These are phyloP conservation scores for Aspergillus eucalypticola DNA, from an alignment of 2,329 filamentous ascomycete genomes.

Conservation along the genomic window DNA sequence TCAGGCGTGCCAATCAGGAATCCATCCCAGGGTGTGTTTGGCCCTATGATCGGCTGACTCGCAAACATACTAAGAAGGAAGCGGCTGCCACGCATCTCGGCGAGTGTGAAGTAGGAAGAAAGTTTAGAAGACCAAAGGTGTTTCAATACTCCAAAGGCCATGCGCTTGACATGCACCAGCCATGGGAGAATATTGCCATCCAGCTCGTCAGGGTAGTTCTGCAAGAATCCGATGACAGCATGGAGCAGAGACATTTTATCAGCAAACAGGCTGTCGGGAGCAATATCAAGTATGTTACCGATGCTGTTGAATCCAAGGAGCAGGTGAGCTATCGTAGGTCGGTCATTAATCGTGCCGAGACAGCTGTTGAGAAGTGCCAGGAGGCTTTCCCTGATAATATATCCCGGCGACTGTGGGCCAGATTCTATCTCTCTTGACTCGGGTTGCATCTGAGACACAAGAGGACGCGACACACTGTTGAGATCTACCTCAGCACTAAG, in stretches of 20 bases:
- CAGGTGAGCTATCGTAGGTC: constrained; percentile 85
- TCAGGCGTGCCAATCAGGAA: constrained; percentile 59
- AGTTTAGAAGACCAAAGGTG: constrained; percentile 82
- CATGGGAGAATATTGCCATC: constrained; percentile 64
- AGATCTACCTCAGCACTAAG: constrained; percentile 79
- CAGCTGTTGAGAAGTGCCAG: constrained; percentile 84
- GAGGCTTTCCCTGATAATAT: constrained; percentile 79
- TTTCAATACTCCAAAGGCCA: constrained; percentile 71
- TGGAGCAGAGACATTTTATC: constrained; percentile 78
- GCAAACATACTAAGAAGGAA: constrained; percentile 77
- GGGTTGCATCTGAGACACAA: constrained; percentile 67
- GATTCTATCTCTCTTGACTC: constrained; percentile 71
- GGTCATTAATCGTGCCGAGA: constrained; percentile 70
- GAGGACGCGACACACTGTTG: constrained; percentile 73
- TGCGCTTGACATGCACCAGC: constrained; percentile 68
- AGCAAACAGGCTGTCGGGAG: constrained; percentile 69
- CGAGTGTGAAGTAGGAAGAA: constrained; percentile 71
- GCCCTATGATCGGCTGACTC: constrained; percentile 68
- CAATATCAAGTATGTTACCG: constrained; percentile 67
- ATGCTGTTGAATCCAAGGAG: constrained; percentile 84
- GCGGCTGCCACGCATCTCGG: constrained; percentile 76
- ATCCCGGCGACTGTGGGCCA: constrained; percentile 69
- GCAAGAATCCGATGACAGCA: constrained; percentile 69
- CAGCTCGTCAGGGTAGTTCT: constrained; percentile 67
- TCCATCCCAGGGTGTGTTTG: constrained; percentile 73